phyloP scores from a whole-genome alignment of 2,329 filamentous ascomycete species.

The Sordariomycetes sp. region DNA sequence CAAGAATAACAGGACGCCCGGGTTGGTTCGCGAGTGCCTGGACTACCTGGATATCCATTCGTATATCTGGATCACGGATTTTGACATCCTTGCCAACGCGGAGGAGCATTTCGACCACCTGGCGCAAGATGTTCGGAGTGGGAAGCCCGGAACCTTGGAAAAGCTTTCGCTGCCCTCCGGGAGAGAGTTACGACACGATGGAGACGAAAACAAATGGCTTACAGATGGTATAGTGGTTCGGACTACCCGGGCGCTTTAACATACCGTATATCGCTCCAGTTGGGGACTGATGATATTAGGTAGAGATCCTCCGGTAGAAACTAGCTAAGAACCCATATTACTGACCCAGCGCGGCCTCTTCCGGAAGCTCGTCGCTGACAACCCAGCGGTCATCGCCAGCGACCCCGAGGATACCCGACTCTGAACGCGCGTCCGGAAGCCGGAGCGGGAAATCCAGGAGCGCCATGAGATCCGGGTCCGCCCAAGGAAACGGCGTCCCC shows the following conservation, averaged over 20 bases:
- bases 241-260: no score
- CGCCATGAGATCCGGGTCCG: neutral
- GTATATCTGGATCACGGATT: neutral
- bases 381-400: neutral
- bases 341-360: no score
- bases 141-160: neutral
- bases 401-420: neutral
- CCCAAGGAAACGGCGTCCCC: neutral
- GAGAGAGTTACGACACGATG: neutral
- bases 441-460: neutral
- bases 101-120: neutral
- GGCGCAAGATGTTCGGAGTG: neutral
- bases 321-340: no score
- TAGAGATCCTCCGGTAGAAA: no score
- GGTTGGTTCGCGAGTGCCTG: neutral
- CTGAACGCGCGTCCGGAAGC: neutral
- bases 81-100: neutral
- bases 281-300: no score
- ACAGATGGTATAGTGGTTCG: no score
- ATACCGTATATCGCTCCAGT: no score
- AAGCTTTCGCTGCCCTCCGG: neutral
- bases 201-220: neutral
- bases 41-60: neutral
- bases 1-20: conserved; percentile 3
- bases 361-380: no score